A percentile compares a stretch with the other conserved stretches of the same genome.
Evolutionary conservation across 192 early-diverging fungal species (phyloP).

Genomic region (Coemansia sp.): DNA sequence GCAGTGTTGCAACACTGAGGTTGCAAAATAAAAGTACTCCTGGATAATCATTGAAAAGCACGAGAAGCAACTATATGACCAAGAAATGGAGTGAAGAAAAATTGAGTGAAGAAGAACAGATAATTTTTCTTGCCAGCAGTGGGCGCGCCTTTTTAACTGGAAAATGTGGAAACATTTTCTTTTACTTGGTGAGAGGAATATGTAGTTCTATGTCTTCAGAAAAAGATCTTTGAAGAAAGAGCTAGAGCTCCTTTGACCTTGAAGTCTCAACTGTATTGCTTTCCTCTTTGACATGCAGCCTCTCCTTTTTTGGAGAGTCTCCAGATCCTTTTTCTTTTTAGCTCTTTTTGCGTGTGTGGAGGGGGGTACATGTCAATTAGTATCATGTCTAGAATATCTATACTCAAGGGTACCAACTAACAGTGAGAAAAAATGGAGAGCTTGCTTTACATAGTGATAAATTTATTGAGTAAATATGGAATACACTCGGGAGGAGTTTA

Average conservation of each 20-base stretch:
- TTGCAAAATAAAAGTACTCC: too few relatives aligned
- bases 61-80: too few relatives aligned
- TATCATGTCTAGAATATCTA: neutral
- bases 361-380: neutral
- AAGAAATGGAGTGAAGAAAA: neutral
- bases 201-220: neutral
- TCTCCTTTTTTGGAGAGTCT: neutral
- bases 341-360: neutral
- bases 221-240: neutral
- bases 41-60: too few relatives aligned
- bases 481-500: neutral
- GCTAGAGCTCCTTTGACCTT: too few relatives aligned
- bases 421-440: neutral
- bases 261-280: too few relatives aligned
- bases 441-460: neutral
- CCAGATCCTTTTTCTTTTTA: neutral
- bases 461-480: neutral
- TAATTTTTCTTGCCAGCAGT: neutral
- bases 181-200: neutral
- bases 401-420: neutral
- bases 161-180: neutral
- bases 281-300: too few relatives aligned
- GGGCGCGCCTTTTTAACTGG: neutral
- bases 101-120: neutral
- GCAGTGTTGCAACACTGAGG: neutral